phyloP scores from a whole-genome alignment of 306 rosid genomes.

The Malus asiatica region DNA sequence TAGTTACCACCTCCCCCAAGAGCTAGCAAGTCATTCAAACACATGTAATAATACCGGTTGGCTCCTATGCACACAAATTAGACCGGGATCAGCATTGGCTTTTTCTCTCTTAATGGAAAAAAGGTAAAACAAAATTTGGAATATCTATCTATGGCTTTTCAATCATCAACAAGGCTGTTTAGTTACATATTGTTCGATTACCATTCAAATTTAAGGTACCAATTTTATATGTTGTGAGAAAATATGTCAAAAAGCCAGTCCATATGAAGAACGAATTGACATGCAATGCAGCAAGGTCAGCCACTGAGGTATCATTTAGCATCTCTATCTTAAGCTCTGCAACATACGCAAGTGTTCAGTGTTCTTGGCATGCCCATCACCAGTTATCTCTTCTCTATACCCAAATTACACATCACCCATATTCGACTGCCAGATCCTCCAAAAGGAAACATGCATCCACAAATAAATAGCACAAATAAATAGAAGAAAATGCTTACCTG shows the following conservation, averaged over 20 bases:
- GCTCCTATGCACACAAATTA: constrained; percentile 45
- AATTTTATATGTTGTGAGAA: background rate
- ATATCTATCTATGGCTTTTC: background rate
- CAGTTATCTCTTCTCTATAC: background rate
- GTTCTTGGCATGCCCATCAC: background rate
- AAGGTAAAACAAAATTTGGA: background rate
- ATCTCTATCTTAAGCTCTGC: background rate
- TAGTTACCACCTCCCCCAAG: constrained; percentile 92
- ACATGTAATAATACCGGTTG: constrained; percentile 69
- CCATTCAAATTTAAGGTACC: background rate
- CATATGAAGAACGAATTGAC: background rate
- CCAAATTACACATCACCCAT: constrained; percentile 1
- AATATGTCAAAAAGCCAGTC: background rate
- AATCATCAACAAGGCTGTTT: background rate
- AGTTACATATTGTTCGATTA: background rate
- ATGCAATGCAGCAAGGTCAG: background rate
- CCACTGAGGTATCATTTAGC: background rate
- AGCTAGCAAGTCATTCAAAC: constrained; percentile 70
- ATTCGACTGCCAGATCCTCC: constrained; percentile 8
- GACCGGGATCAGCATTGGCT: background rate
- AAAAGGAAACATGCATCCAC: constrained; percentile 6
- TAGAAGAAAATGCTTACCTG: constrained; percentile 53
- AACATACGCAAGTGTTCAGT: background rate
- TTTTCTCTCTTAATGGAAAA: background rate
- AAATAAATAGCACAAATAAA: constrained; percentile 1